Conservation (phyloP, 2,329 filamentous ascomycete genomes). For the Reticulascus tulasneorum region DNA sequence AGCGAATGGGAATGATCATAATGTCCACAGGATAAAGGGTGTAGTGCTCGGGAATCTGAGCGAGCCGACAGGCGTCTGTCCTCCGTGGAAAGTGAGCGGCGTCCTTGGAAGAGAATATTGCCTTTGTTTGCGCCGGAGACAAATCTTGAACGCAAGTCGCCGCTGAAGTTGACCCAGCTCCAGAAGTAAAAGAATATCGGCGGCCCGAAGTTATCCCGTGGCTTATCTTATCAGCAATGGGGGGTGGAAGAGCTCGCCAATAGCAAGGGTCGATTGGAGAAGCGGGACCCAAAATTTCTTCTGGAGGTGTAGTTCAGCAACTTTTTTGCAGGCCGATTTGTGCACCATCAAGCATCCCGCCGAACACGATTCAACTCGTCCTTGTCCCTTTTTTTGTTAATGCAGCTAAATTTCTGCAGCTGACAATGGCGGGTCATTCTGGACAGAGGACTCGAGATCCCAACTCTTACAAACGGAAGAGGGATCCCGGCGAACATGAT, state of each 20-base stretch:
- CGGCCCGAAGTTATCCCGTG: conserved; percentile 10
- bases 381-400: no score
- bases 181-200: conserved; percentile 11
- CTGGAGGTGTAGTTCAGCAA: conserved; percentile 10
- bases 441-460: conserved; percentile 28
- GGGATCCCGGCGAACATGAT: conserved; percentile 38
- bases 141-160: conserved; percentile 2
- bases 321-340: conserved; percentile 14
- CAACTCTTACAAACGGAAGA: conserved; percentile 43
- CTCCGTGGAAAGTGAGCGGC: no score
- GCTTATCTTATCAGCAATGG: conserved; percentile 13
- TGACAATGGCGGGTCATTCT: conserved; percentile 31
- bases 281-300: conserved; percentile 16
- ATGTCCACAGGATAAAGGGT: no score
- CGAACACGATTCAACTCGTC: background rate
- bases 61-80: no score
- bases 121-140: no score
- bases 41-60: no score
- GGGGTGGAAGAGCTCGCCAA: conserved; percentile 9
- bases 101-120: no score
- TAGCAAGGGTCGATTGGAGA: conserved; percentile 9
- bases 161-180: conserved; percentile 2
- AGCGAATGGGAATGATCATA: conserved; percentile 99
- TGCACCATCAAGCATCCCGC: conserved; percentile 3
- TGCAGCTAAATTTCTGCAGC: background rate